Base-by-base conservation (phyloP, 768 basidiomycete species). In the Podaxis sp. region DNA sequence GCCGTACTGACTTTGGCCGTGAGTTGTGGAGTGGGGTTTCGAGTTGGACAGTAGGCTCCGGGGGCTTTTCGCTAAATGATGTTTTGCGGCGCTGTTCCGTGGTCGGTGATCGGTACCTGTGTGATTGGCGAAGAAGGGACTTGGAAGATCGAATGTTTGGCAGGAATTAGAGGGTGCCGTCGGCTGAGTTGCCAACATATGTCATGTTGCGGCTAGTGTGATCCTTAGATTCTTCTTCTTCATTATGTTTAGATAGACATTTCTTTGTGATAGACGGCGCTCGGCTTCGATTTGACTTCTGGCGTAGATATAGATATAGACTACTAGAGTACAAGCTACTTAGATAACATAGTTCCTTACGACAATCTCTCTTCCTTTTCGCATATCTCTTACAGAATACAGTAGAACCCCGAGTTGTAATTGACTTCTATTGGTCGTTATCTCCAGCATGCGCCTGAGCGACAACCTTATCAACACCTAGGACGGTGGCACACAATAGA, bases 1-100 rank as follows among this genome's bases (percentile, higher is more conserved):
- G 36, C 63, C 65, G 20, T 67, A 65, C 10, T 50, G 62, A 56
- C 13, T 13, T 33, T 33, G 33, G 33, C 17, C 40, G 53, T 37
- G 30, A 37, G 52, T 26, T 52, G 30, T 33, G 33, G 46, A 37
- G 22, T 15, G 10, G 20, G 17, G 20, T 2, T 13, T 1, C 17
- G 15, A 4, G n/a, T 22, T 46, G 54, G 15, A 37, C 22, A 24
- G 13, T 24, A 40, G 10, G 12, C 3, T 12, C 38, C 36, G 37
- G 54, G 24, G 38, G 38, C 15, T 38, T 38, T 40, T 49, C 38
- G 44, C 36, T 30, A 55, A 22, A 24, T 30, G 61, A 50, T 36
- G 48, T 38, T 38, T 40, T 28, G 7, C 28, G 40, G 17, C 17
- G 38, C n/a, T 37, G 13, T 51, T 37, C 37, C 38, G 54, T 38